A percentile compares a stretch with the other conserved stretches of the same genome.
phyloP scores from a whole-genome alignment of 2,329 filamentous ascomycete genomes.

The Berkeleyomyces basicola region DNA sequence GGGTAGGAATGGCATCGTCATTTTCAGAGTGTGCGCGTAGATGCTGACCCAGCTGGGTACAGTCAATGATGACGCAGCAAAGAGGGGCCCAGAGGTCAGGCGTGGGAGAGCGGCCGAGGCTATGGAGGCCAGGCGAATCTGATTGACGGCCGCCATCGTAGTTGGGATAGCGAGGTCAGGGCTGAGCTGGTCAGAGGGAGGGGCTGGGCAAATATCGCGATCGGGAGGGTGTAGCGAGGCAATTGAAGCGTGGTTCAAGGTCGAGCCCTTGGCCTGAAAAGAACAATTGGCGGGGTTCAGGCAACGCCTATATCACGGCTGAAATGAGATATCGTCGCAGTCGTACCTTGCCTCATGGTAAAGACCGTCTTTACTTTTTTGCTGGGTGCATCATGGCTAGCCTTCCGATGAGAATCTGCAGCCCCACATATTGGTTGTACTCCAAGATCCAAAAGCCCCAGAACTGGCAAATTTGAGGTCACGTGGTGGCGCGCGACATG shows the following conservation, averaged over 20 bases:
- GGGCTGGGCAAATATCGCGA: not conserved
- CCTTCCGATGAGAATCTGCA: conserved; percentile 3
- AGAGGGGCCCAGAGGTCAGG: not conserved
- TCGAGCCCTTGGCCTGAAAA: not conserved
- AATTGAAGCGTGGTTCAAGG: not conserved
- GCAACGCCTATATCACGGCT: not conserved
- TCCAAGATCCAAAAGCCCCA: not conserved
- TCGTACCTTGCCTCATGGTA: not conserved
- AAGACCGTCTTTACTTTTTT: not conserved
- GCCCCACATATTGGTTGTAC: not conserved
- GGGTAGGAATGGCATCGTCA: conserved; percentile 29
- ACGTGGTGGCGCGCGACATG: not conserved
- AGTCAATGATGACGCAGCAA: not conserved
- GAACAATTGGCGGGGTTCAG: not conserved
- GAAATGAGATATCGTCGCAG: not conserved
- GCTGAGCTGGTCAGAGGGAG: not conserved
- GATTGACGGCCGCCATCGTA: conserved; percentile 2
- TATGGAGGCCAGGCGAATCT: conserved; percentile 7
- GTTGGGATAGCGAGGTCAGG: not conserved
- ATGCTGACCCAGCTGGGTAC: conserved; percentile 6
- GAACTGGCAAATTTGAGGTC: not conserved
- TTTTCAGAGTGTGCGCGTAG: conserved; percentile 5
- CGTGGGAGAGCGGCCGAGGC: conserved; percentile 6
- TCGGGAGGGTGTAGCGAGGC: not conserved
- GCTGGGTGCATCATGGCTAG: conserved; percentile 2